Percentiles rank a stretch among this genome's conserved stretches.
Evolutionary conservation across 2,329 filamentous ascomycete species (phyloP).

Genomic region (Aspergillus ruber): DNA sequence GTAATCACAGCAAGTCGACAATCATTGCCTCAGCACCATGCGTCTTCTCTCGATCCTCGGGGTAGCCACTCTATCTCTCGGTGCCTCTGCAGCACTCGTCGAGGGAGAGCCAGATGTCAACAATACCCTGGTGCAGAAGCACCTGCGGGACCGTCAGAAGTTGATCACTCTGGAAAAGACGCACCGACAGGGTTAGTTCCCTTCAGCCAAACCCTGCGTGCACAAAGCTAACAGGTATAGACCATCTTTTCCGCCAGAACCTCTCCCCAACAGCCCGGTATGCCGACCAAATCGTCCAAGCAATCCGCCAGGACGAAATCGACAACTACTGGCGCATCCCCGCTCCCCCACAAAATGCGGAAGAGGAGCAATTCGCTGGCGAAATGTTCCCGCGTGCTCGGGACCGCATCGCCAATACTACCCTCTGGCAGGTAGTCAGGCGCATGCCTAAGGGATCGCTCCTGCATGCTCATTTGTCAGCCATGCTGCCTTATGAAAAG

Average conservation of each 20-base stretch:
- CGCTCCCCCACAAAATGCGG: constrained; percentile 4
- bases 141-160: constrained; percentile 63
- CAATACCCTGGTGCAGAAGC: constrained; percentile 49
- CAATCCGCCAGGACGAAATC: constrained; percentile 14
- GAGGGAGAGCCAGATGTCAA: constrained; percentile 6
- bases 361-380: constrained; percentile 49
- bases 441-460: constrained; percentile 72
- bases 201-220: background rate
- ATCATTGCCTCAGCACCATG: background rate
- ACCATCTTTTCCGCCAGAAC: constrained; percentile 25
- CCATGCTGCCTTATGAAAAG: constrained; percentile 79
- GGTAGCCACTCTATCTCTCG: background rate
- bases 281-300: constrained; percentile 57
- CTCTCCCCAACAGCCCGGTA: constrained; percentile 66
- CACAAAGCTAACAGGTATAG: background rate
- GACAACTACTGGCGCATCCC: constrained; percentile 13
- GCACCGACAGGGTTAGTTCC: constrained; percentile 62
- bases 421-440: constrained; percentile 74
- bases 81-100: background rate
- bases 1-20: background rate
- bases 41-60: background rate
- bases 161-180: constrained; percentile 74
- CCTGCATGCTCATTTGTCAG: constrained; percentile 73
- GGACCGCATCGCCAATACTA: constrained; percentile 75
- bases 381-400: constrained; percentile 90